phyloP scores from a whole-genome alignment of 2,329 filamentous ascomycete species.

The Drechmeria coniospora region DNA sequence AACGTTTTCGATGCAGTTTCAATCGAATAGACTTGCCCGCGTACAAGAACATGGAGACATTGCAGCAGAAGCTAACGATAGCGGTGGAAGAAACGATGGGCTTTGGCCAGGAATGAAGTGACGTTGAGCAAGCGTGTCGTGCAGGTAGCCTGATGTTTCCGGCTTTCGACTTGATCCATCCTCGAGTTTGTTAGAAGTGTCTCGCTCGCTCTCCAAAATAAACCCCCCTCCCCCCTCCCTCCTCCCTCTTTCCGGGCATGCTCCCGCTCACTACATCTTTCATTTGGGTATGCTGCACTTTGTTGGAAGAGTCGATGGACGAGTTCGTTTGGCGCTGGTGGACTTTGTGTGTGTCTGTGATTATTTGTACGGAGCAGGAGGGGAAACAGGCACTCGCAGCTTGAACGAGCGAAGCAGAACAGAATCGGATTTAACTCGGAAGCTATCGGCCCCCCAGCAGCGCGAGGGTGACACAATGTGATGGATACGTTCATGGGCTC shows the following conservation, averaged over 20 bases:
- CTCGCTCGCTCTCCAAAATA: too few species aligned
- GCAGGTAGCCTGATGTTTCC: too few species aligned
- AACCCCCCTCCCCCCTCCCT: too few species aligned
- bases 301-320: conserved; percentile 15
- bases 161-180: neutral
- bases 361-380: conserved; percentile 5
- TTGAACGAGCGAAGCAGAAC: neutral
- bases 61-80: conserved; percentile 85
- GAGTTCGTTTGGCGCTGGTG: conserved; percentile 17
- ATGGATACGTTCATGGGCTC: too few species aligned
- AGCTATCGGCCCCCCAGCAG: too few species aligned
- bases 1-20: conserved; percentile 55
- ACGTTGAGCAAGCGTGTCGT: neutral
- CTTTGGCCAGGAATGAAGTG: conserved; percentile 80
- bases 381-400: neutral
- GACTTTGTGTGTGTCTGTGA: conserved; percentile 4
- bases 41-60: conserved; percentile 74
- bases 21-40: conserved; percentile 90
- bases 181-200: neutral
- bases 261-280: conserved; percentile 5
- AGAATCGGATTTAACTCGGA: too few species aligned
- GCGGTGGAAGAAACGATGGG: conserved; percentile 98
- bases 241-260: conserved; percentile 1
- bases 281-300: conserved; percentile 16
- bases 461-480: too few species aligned